Evolutionary conservation across 306 rosid genomes (phyloP).

Genomic region (Sophora flavescens): DNA sequence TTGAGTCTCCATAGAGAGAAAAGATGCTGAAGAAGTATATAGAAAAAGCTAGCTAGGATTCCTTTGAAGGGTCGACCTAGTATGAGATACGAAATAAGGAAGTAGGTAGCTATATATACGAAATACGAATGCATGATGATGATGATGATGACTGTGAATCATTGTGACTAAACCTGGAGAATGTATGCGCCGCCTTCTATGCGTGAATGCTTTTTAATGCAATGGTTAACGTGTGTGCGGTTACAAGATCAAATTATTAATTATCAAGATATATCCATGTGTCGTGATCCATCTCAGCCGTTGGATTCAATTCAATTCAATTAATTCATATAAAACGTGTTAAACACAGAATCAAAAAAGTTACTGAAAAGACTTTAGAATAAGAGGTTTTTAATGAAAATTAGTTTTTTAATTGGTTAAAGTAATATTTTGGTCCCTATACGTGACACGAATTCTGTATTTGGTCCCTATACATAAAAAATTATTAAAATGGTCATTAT

Average conservation of each 20-base stretch:
- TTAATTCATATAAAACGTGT: too few relatives aligned
- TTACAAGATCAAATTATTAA: constrained; percentile 62
- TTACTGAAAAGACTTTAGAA: too few relatives aligned
- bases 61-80: not conserved
- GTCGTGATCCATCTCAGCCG: constrained; percentile 29
- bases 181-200: constrained; percentile 72
- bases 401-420: too few relatives aligned
- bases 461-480: too few relatives aligned
- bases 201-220: constrained; percentile 56
- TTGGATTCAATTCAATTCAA: too few relatives aligned
- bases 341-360: too few relatives aligned
- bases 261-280: constrained; percentile 16
- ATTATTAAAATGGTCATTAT: too few relatives aligned
- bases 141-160: constrained; percentile 35
- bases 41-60: constrained; percentile 2
- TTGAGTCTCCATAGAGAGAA: constrained; percentile 40
- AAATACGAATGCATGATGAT: constrained; percentile 21
- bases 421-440: too few relatives aligned
- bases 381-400: too few relatives aligned
- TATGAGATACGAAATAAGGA: not conserved
- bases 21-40: not conserved
- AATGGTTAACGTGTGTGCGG: constrained; percentile 46
- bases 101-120: constrained; percentile 45
- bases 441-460: too few relatives aligned
- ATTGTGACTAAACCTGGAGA: constrained; percentile 47